phyloP scores from a whole-genome alignment of 192 early-diverging fungal species.

The Coemansia sp. region DNA sequence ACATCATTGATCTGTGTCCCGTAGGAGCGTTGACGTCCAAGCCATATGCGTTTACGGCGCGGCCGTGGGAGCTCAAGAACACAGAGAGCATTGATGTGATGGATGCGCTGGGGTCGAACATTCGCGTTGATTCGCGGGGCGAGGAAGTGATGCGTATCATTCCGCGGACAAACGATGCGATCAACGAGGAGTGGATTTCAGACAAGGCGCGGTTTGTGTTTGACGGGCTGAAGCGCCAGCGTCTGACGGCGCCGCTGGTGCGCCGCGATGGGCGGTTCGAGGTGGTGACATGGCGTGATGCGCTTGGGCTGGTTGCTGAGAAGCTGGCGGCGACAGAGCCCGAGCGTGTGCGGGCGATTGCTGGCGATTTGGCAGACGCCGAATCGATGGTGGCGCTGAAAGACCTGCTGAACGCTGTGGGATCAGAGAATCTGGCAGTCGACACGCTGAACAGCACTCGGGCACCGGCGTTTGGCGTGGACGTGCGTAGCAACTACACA shows the following conservation, averaged over 20 bases:
- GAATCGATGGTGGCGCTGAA: conserved; percentile 93
- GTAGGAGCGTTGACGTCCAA: conserved; percentile 97
- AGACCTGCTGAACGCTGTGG: conserved; percentile 87
- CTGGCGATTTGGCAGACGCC: conserved; percentile 90
- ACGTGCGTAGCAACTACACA: conserved; percentile 89
- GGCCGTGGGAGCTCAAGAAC: conserved; percentile 96
- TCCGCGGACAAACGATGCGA: conserved; percentile 93
- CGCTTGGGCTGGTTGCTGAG: conserved; percentile 69
- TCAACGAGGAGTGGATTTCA: conserved; percentile 99
- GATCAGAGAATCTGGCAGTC: conserved; percentile 80
- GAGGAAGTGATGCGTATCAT: conserved; percentile 95
- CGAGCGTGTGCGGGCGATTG: conserved; percentile 75
- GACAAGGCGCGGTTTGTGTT: conserved; percentile 95
- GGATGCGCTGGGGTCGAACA: conserved; percentile 94
- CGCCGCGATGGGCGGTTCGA: conserved; percentile 82
- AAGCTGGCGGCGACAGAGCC: conserved; percentile 62
- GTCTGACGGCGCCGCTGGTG: conserved; percentile 89
- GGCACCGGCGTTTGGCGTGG: conserved; percentile 58
- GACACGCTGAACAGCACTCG: conserved; percentile 56
- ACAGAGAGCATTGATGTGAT: conserved; percentile 94
- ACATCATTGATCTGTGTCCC: conserved; percentile 97
- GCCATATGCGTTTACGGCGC: conserved; percentile 89
- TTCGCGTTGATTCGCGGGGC: conserved; percentile 94
- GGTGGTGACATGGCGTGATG: conserved; percentile 82
- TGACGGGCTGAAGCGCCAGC: conserved; percentile 95